Evolutionary conservation across 2,329 filamentous ascomycete species (phyloP).

Genomic region (Trichoderma sp.): DNA sequence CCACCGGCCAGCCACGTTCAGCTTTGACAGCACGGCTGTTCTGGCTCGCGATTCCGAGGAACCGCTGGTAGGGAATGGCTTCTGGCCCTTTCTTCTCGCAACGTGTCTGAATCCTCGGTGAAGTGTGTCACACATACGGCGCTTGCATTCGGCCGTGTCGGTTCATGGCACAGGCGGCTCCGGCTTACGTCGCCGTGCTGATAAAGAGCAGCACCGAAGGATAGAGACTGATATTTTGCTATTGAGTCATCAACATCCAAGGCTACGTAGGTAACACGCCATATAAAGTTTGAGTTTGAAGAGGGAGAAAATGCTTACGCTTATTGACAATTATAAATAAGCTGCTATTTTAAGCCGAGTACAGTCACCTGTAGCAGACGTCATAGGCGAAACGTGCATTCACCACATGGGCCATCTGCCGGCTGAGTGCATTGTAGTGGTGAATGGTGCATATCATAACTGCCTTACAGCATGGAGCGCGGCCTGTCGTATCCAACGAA

Average conservation of each 20-base stretch:
- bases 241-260: neutral
- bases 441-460: neutral
- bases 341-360: neutral
- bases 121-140: constrained; percentile 3
- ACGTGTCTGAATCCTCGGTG: constrained; percentile 9
- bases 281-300: neutral
- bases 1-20: constrained; percentile 1
- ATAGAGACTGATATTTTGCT: neutral
- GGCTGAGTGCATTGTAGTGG: neutral
- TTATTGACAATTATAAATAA: neutral
- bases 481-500: rapidly evolving
- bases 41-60: neutral
- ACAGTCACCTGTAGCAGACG: neutral
- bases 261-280: neutral
- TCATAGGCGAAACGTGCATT: neutral
- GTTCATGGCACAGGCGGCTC: neutral
- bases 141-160: neutral
- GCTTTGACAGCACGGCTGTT: neutral
- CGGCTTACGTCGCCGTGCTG: neutral
- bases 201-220: neutral
- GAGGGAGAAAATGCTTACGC: neutral
- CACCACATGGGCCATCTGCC: neutral
- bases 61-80: neutral
- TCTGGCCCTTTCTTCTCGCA: neutral
- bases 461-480: neutral